phyloP scores from a whole-genome alignment of 352 stramenopile genomes.

The Pythium vanterpoolii region DNA sequence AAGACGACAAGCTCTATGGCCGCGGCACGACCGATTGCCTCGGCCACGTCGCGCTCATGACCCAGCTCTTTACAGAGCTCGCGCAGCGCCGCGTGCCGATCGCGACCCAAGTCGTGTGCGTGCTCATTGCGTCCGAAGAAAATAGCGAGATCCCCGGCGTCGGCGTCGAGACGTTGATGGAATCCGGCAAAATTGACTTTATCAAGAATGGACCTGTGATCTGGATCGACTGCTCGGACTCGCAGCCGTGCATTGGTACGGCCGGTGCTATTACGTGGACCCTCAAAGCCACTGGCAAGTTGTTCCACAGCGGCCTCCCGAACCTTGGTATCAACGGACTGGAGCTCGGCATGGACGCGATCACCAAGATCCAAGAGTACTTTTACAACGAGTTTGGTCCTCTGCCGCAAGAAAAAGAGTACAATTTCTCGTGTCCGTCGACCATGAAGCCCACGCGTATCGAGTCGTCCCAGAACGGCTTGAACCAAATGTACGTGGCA shows the following conservation, averaged over 20 bases:
- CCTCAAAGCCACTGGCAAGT: conserved; percentile 87
- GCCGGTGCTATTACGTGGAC: conserved; percentile 85
- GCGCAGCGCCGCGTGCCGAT: conserved; percentile 72
- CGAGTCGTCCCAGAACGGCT: conserved; percentile 68
- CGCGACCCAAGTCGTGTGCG: conserved; percentile 76
- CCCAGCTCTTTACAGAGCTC: conserved; percentile 71
- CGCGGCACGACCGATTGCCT: conserved; percentile 92
- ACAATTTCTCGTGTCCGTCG: conserved; percentile 89
- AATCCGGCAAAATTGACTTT: conserved; percentile 88
- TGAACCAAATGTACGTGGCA: conserved; percentile 84
- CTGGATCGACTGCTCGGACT: conserved; percentile 92
- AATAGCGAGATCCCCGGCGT: conserved; percentile 81
- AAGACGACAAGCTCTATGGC: conserved; percentile 91
- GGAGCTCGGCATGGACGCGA: conserved; percentile 85
- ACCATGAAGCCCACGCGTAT: conserved; percentile 89
- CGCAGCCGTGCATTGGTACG: conserved; percentile 91
- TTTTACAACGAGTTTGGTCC: conserved; percentile 90
- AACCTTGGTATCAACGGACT: conserved; percentile 90
- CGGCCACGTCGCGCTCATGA: conserved; percentile 90
- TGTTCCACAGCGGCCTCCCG: conserved; percentile 90
- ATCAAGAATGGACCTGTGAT: conserved; percentile 91
- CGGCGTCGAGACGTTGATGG: conserved; percentile 88
- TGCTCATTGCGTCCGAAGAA: conserved; percentile 91
- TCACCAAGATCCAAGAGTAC: conserved; percentile 80
- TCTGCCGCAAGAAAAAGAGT: conserved; percentile 78